Evolutionary conservation across 2,329 filamentous ascomycete species (phyloP).

Genomic region (Trichoderma polysporum): DNA sequence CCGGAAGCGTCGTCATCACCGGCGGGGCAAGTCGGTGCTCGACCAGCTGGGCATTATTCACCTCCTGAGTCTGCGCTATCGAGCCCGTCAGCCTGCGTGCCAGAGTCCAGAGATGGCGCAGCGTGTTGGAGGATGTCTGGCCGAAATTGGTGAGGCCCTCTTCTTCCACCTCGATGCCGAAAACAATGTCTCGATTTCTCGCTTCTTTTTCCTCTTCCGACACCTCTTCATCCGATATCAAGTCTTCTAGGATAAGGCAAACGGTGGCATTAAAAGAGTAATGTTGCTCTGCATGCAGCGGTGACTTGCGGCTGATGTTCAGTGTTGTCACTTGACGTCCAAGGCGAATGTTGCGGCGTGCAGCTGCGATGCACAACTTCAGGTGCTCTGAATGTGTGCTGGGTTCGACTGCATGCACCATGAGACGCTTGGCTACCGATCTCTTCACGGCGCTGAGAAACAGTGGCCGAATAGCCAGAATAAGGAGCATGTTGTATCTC

Average conservation of each 20-base stretch:
- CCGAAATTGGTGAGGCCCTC: conserved; percentile 35
- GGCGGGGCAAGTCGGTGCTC: conserved; percentile 25
- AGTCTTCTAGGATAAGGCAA: conserved; percentile 47
- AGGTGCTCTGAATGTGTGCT: conserved; percentile 33
- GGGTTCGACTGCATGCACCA: conserved; percentile 29
- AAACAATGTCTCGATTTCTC: conserved; percentile 37
- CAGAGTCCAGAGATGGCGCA: conserved; percentile 40
- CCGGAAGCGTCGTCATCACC: conserved; percentile 30
- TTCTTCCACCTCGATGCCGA: conserved; percentile 44
- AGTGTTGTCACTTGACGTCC: conserved; percentile 41
- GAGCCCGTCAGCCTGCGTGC: conserved; percentile 36
- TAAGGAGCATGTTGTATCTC: conserved; percentile 51
- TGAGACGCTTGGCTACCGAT: conserved; percentile 43
- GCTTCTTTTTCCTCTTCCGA: conserved; percentile 27
- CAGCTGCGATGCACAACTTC: conserved; percentile 43
- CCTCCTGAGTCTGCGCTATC: conserved; percentile 18
- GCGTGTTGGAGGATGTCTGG: conserved; percentile 35
- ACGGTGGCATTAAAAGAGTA: conserved; percentile 52
- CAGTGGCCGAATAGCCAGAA: conserved; percentile 48
- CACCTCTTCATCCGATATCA: conserved; percentile 36
- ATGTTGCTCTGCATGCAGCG: conserved; percentile 47
- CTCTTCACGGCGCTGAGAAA: conserved; percentile 50
- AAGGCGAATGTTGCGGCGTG: conserved; percentile 46
- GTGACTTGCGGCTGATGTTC: conserved; percentile 37
- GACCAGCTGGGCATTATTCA: conserved; percentile 22